Evolutionary conservation across 2,329 filamentous ascomycete species (phyloP).

Genomic region (Helotiales sp.): DNA sequence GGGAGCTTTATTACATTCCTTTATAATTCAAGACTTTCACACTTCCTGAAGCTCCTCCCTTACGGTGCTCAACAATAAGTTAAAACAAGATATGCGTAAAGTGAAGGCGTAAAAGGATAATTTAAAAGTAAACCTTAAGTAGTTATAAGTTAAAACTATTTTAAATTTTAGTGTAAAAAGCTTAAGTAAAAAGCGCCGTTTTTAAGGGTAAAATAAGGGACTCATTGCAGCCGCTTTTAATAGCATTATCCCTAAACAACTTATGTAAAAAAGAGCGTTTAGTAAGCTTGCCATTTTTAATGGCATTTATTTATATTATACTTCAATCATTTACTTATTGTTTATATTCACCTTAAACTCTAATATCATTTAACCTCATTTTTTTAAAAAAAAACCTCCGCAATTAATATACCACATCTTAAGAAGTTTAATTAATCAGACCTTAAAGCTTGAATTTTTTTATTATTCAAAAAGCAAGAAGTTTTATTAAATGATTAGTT

Average conservation of each 20-base stretch:
- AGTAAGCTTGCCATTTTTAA: neutral
- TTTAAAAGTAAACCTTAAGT: neutral
- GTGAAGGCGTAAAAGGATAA: neutral
- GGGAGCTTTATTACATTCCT: no score
- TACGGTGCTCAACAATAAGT: no score
- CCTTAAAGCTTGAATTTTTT: neutral
- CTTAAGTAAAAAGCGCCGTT: neutral
- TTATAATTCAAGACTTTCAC: no score
- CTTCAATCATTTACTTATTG: neutral
- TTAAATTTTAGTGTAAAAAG: neutral
- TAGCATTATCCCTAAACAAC: neutral
- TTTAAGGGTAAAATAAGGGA: neutral
- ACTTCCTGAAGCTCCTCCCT: no score
- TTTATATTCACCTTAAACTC: neutral
- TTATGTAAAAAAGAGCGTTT: neutral
- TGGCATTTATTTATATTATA: neutral
- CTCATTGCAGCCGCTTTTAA: neutral
- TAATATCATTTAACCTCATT: neutral
- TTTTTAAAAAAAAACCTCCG: neutral
- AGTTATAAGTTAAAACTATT: neutral
- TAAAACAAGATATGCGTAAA: neutral
- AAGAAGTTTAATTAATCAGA: neutral
- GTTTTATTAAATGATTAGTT: neutral
- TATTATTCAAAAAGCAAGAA: neutral
- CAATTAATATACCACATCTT: neutral